Percentiles rank a stretch among this genome's conserved stretches.
phyloP scores from a whole-genome alignment of 1,284 basidiomycete species.

The Leccinum brunneo-olivaceum region DNA sequence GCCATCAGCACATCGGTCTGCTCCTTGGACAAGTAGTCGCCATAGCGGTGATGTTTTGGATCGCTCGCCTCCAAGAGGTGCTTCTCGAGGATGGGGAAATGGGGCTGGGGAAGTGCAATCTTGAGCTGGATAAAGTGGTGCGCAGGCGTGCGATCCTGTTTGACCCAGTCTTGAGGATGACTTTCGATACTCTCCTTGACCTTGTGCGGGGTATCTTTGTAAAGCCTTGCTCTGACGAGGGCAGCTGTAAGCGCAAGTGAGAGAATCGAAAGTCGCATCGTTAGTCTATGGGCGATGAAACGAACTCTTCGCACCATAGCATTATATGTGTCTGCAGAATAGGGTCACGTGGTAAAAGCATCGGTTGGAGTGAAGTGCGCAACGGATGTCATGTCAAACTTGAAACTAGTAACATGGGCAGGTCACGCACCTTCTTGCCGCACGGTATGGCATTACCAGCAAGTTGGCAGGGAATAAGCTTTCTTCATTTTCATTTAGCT shows the following conservation, averaged over 20 bases:
- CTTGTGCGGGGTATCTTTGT: constrained; percentile 1
- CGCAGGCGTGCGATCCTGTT: constrained; percentile 5
- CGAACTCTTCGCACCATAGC: too few relatives aligned
- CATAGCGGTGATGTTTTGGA: constrained; percentile 57
- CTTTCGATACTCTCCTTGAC: constrained; percentile 19
- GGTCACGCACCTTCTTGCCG: too few relatives aligned
- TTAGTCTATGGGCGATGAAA: too few relatives aligned
- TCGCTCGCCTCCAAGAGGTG: constrained; percentile 65
- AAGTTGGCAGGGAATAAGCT: too few relatives aligned
- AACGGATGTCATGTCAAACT: too few relatives aligned
- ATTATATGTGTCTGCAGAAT: too few relatives aligned
- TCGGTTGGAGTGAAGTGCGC: too few relatives aligned
- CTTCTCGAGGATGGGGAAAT: constrained; percentile 52
- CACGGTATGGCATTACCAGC: too few relatives aligned
- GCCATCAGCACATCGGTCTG: constrained; percentile 55
- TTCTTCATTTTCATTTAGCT: too few relatives aligned
- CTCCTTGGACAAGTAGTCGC: constrained; percentile 57
- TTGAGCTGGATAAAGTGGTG: constrained; percentile 20
- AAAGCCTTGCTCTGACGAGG: constrained; percentile 8
- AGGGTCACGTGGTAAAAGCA: too few relatives aligned
- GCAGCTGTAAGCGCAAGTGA: constrained; percentile 45
- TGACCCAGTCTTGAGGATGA: constrained; percentile 16
- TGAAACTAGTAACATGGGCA: too few relatives aligned
- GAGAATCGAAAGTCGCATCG: constrained; percentile 1
- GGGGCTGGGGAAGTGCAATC: constrained; percentile 48